Base-by-base conservation (phyloP, 192 early-diverging fungal genomes). In the Coemansia sp. region DNA sequence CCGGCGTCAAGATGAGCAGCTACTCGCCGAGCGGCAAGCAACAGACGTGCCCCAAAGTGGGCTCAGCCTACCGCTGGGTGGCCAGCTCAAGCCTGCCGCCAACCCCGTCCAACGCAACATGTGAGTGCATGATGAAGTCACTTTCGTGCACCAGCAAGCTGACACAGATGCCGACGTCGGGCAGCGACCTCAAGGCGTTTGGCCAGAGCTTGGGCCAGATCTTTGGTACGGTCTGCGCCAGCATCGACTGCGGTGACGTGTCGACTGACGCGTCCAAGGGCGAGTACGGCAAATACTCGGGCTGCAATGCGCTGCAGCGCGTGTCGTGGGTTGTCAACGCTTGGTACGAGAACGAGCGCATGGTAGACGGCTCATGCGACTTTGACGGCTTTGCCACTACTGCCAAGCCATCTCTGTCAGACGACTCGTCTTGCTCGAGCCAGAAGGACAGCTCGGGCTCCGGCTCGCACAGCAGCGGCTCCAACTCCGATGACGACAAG, bases 41-140 rank as follows among this genome's bases (percentile, higher is more conserved):
- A 21, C 76, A 83, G 48, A 56, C 50, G 37, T 81, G 83, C 4
- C 75, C 73, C 2, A 80, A 85, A 35, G 84, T 86, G 17, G 61
- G 82, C 39, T 66, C 56, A 32, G 60, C 62, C 32, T 48, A 73
- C 29, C 73, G 60, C 38, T 91, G 88, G 88, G 70, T 77, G 52
- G 85, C 85, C 35, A 86, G 74, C 54, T 64, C 57, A 6, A 76
- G 41, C 8, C 72, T 92, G 37, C 84, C 88, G 37, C 85, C 88
- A 1, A 87, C 88, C 3, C 90, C 90, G 3, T 84, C 82, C 9
- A 79, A 83, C 32, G 62, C 78, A 12, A 77, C 83, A 14, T 92
- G 90, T 67, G 72, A 84, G 17, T 89, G 88, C 69, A 87, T 89
- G 85, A 66, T 85, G 58, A 70, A 83, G 24, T 75, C 85, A 0